Evolutionary conservation across 345 rosid species (phyloP).

Genomic region (Trapa incisa): DNA sequence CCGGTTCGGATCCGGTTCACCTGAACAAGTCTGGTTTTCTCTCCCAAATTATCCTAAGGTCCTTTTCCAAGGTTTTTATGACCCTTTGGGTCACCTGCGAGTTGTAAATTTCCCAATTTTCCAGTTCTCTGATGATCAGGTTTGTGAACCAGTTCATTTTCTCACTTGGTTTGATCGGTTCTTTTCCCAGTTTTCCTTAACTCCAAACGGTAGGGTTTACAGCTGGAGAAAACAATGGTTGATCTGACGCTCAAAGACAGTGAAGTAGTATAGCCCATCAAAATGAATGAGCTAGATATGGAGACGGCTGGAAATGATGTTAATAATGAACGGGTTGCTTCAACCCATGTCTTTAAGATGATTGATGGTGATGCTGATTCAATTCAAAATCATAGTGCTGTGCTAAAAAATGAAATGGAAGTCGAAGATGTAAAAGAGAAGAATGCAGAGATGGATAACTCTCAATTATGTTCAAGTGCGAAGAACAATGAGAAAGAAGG

Average conservation of each 20-base stretch:
- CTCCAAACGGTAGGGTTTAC: too few relatives aligned
- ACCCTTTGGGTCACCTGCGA: too few relatives aligned
- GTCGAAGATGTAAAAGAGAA: conserved; percentile 3
- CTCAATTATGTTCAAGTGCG: too few relatives aligned
- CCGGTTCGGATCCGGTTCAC: too few relatives aligned
- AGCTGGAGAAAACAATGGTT: conserved; percentile 45
- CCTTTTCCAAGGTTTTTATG: too few relatives aligned
- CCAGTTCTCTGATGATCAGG: too few relatives aligned
- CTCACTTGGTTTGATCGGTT: too few relatives aligned
- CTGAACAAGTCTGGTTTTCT: too few relatives aligned
- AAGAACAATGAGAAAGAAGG: conserved; percentile 10
- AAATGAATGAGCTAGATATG: conserved; percentile 13
- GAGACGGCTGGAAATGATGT: conserved; percentile 2
- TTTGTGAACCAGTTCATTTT: too few relatives aligned
- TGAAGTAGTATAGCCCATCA: conserved; percentile 12
- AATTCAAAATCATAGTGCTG: conserved; percentile 17
- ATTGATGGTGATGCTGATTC: conserved; percentile 12
- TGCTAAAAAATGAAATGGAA: conserved; percentile 16
- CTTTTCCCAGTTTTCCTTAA: too few relatives aligned
- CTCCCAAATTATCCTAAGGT: too few relatives aligned
- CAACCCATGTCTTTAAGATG: background rate
- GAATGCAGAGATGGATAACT: background rate
- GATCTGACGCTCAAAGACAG: conserved; percentile 38
- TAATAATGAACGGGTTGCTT: background rate
- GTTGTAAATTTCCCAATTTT: too few relatives aligned